These are phyloP conservation scores for Acidomyces sp. DNA, from an alignment of 495 filamentous ascomycete genomes.

Conservation along the genomic window DNA sequence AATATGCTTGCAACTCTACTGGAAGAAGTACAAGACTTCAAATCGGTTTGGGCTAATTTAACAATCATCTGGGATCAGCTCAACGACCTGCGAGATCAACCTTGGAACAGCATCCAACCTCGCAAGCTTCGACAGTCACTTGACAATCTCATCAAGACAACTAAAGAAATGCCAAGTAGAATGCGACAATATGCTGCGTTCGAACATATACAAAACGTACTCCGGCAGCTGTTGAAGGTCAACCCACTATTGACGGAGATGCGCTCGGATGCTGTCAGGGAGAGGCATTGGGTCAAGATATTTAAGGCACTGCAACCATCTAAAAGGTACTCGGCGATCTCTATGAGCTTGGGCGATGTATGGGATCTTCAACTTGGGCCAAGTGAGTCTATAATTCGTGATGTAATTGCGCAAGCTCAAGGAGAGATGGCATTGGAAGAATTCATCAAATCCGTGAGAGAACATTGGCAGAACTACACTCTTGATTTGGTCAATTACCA, in stretches of 20 bases:
- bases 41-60: slow-evolving; percentile 89
- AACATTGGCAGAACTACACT: slow-evolving; percentile 89
- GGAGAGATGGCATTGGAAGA: slow-evolving; percentile 98
- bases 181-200: slow-evolving; percentile 99
- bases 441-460: slow-evolving; percentile 91
- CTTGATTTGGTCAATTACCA: slow-evolving; percentile 94
- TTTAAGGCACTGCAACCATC: slow-evolving; percentile 87
- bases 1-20: slow-evolving; percentile 65
- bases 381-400: slow-evolving; percentile 72
- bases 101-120: slow-evolving; percentile 88
- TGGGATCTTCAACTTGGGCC: slow-evolving; percentile 88
- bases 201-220: slow-evolving; percentile 84
- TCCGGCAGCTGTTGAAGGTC: slow-evolving; percentile 79
- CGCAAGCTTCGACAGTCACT: slow-evolving; percentile 79
- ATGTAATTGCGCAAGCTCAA: slow-evolving; percentile 89
- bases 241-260: slow-evolving; percentile 78
- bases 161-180: slow-evolving; percentile 96
- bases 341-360: slow-evolving; percentile 88
- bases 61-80: slow-evolving; percentile 95
- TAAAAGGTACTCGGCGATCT: slow-evolving; percentile 80
- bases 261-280: slow-evolving; percentile 92
- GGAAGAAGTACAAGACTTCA: slow-evolving; percentile 97
- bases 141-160: slow-evolving; percentile 89
- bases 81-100: slow-evolving; percentile 78
- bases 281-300: slow-evolving; percentile 93